Evolutionary conservation across 2,329 filamentous ascomycete species (phyloP).

Genomic region (Aspergillus nomiae): DNA sequence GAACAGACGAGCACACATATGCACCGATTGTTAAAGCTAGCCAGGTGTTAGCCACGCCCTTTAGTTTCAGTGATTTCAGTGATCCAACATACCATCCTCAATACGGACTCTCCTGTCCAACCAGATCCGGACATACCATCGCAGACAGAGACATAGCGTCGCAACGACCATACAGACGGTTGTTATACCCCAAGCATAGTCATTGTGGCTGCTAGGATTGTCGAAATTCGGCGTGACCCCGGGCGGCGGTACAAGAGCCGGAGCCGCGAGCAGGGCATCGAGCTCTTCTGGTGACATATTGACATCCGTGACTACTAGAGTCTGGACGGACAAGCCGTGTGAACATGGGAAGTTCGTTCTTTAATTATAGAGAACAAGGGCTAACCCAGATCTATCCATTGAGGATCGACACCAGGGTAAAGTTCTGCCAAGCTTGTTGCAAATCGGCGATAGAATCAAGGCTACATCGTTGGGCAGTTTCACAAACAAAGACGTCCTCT

Average conservation of each 20-base stretch:
- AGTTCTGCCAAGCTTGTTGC: neutral
- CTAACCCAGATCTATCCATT: neutral
- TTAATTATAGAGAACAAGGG: neutral
- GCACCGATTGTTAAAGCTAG: conserved; percentile 12
- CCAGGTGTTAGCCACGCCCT: neutral
- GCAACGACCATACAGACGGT: conserved; percentile 22
- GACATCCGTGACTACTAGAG: too few relatives aligned
- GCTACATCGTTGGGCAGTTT: neutral
- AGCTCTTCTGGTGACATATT: conserved; percentile 7
- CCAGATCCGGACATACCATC: conserved; percentile 20
- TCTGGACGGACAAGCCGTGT: neutral
- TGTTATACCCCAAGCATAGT: conserved; percentile 22
- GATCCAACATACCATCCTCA: conserved; percentile 20
- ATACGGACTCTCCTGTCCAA: conserved; percentile 20
- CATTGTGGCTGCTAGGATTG: conserved; percentile 24
- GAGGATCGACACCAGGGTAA: neutral
- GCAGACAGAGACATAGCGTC: conserved; percentile 20
- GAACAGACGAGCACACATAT: neutral
- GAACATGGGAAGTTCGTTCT: neutral
- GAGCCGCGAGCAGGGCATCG: conserved; percentile 8
- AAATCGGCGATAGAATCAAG: neutral
- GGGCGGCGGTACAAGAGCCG: conserved; percentile 20
- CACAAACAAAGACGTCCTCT: neutral
- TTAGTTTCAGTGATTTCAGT: neutral
- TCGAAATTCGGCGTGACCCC: conserved; percentile 25